phyloP scores from a whole-genome alignment of 805 yeast genomes.

The Ogataea degrootiae region DNA sequence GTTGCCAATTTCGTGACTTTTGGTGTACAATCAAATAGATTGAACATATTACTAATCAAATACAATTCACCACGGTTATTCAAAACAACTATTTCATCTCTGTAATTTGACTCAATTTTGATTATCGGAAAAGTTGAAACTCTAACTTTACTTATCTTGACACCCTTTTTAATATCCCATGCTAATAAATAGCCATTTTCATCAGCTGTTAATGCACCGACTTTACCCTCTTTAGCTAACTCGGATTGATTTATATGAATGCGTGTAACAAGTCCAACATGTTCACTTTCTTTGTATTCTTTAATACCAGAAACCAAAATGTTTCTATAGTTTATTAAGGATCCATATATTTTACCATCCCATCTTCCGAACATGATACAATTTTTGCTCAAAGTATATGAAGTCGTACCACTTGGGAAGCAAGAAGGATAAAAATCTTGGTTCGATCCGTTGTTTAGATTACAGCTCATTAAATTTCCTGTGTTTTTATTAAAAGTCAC shows the following conservation, averaged over 20 bases:
- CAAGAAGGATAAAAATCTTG: slow-evolving; percentile 16
- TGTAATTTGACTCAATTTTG: slow-evolving; percentile 27
- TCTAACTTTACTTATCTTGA: slow-evolving; percentile 5
- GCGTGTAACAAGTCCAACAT: slow-evolving; percentile 22
- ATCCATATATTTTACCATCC: slow-evolving; percentile 30
- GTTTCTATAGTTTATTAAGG: slow-evolving; percentile 23
- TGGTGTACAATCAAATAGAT: slow-evolving; percentile 6
- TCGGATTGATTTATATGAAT: slow-evolving; percentile 15
- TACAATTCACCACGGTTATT: slow-evolving; percentile 22
- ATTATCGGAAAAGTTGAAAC: slow-evolving; percentile 15
- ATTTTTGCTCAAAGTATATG: slow-evolving; percentile 25
- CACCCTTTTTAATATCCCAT: slow-evolving; percentile 29
- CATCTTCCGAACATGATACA: slow-evolving; percentile 29
- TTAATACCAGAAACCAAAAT: slow-evolving; percentile 20
- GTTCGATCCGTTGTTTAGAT: slow-evolving; percentile 21
- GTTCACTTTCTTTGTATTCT: slow-evolving; percentile 14
- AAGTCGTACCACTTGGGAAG: slow-evolving; percentile 29
- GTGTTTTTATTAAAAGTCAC: slow-evolving; percentile 21
- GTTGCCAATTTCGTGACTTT: slow-evolving; percentile 1
- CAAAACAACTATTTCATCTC: slow-evolving; percentile 20
- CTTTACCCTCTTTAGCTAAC: slow-evolving; percentile 22
- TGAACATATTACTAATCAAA: slow-evolving; percentile 17
- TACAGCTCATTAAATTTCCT: slow-evolving; percentile 22
- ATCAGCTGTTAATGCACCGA: slow-evolving; percentile 30
- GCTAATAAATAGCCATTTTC: slow-evolving; percentile 24